Percentiles rank a stretch among this genome's conserved stretches.
Conservation (phyloP, 2,329 filamentous ascomycete species). For the Neocucurbitaria cava region DNA sequence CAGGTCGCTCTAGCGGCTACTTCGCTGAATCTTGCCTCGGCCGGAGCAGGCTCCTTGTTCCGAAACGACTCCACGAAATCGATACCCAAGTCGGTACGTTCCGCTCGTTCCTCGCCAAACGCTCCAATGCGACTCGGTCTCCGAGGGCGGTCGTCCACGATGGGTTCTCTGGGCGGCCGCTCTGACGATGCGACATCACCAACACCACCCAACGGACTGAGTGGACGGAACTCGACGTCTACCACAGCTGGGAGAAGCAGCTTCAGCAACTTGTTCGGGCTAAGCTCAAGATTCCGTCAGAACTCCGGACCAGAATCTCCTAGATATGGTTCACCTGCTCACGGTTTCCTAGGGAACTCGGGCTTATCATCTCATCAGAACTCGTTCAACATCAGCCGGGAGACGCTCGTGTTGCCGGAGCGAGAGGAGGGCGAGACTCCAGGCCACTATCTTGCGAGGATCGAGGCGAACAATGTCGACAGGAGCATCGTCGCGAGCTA, state of each 20-base stretch:
- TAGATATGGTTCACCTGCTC: conserved; percentile 65
- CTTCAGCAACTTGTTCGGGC: conserved; percentile 84
- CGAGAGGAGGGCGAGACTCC: conserved; percentile 87
- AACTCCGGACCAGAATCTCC: conserved; percentile 74
- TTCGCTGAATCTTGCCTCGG: conserved; percentile 55
- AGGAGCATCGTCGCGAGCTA: conserved; percentile 84
- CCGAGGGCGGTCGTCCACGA: conserved; percentile 84
- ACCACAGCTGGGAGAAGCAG: conserved; percentile 81
- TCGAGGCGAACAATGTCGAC: conserved; percentile 79
- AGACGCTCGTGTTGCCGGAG: conserved; percentile 74
- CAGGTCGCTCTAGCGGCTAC: conserved; percentile 60
- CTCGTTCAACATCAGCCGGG: conserved; percentile 78
- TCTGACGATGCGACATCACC: conserved; percentile 74
- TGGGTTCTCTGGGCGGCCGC: conserved; percentile 79
- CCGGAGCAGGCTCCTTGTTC: conserved; percentile 55
- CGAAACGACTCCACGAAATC: conserved; percentile 69
- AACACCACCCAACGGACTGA: conserved; percentile 54
- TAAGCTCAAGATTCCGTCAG: conserved; percentile 78
- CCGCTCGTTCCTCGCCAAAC: conserved; percentile 63
- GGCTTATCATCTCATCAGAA: conserved; percentile 80
- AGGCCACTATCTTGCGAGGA: conserved; percentile 82
- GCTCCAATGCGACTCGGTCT: conserved; percentile 64
- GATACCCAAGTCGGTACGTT: conserved; percentile 71
- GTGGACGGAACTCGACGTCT: conserved; percentile 77
- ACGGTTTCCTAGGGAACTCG: conserved; percentile 71